A percentile compares a stretch with the other conserved stretches of the same genome.
Evolutionary conservation across 306 rosid genomes (phyloP).

Genomic region (Senna siamea): DNA sequence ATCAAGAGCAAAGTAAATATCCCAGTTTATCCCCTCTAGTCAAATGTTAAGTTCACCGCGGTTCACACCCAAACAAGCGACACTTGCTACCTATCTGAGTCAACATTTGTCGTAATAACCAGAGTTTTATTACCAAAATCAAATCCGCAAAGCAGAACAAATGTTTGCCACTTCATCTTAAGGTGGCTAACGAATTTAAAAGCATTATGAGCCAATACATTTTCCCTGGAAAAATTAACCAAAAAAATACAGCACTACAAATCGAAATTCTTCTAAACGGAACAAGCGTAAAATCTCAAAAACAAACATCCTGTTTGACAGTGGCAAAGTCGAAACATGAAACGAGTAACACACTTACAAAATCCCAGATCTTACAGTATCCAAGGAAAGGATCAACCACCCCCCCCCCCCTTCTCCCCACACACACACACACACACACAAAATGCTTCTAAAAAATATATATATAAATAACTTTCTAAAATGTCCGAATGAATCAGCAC

Average conservation of each 20-base stretch:
- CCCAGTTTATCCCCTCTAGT: neutral
- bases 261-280: neutral
- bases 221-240: too few species aligned
- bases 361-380: neutral
- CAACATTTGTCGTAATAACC: neutral
- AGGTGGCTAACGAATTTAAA: too few species aligned
- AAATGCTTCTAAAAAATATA: too few species aligned
- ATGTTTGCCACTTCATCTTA: too few species aligned
- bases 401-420: too few species aligned
- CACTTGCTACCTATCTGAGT: neutral
- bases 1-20: neutral
- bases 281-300: neutral
- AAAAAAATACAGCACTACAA: neutral
- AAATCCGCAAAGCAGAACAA: neutral
- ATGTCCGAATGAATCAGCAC: neutral
- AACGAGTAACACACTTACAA: neutral
- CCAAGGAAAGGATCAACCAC: too few species aligned
- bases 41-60: neutral
- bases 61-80: neutral
- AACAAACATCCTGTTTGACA: too few species aligned
- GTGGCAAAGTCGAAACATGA: too few species aligned
- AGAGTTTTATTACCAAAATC: neutral
- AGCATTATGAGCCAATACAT: too few species aligned
- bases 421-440: too few species aligned
- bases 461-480: neutral